Evolutionary conservation across 805 yeast genomes (phyloP).

Genomic region (Ogataea nonfermentans): DNA sequence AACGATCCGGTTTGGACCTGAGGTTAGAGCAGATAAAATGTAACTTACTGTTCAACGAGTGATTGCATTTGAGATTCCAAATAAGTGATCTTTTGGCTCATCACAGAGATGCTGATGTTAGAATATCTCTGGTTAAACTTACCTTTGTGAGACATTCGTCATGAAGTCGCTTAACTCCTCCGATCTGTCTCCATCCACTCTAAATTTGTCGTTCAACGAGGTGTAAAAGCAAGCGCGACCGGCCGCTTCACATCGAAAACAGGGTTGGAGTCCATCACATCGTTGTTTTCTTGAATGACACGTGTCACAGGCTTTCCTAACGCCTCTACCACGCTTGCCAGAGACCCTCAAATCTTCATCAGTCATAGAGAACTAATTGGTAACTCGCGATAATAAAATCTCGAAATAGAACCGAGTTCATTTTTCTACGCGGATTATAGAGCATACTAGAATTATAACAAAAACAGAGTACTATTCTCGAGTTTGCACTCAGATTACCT

Average conservation of each 20-base stretch:
- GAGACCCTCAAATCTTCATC: too few species aligned
- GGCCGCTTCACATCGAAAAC: slow-evolving; percentile 2
- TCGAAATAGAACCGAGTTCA: too few species aligned
- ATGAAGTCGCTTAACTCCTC: slow-evolving; percentile 1
- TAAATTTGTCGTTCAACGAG: neutral
- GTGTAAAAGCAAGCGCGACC: slow-evolving; percentile 1
- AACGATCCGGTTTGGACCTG: neutral
- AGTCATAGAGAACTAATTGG: too few species aligned
- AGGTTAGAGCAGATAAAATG: neutral
- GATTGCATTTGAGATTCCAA: slow-evolving; percentile 1
- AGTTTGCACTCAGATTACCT: too few species aligned
- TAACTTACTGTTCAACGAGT: neutral
- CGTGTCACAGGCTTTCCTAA: slow-evolving; percentile 4
- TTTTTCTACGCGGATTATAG: too few species aligned
- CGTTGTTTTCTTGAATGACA: slow-evolving; percentile 10
- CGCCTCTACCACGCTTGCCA: neutral
- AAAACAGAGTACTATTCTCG: too few species aligned
- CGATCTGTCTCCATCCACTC: neutral
- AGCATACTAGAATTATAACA: too few species aligned
- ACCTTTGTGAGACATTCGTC: neutral
- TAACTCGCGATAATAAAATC: too few species aligned
- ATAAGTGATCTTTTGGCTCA: neutral
- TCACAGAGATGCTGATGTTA: neutral
- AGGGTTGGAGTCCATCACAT: slow-evolving; percentile 8
- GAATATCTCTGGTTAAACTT: neutral